Conservation (phyloP, 305 asterid genomes). For the Striga hermonthica region DNA sequence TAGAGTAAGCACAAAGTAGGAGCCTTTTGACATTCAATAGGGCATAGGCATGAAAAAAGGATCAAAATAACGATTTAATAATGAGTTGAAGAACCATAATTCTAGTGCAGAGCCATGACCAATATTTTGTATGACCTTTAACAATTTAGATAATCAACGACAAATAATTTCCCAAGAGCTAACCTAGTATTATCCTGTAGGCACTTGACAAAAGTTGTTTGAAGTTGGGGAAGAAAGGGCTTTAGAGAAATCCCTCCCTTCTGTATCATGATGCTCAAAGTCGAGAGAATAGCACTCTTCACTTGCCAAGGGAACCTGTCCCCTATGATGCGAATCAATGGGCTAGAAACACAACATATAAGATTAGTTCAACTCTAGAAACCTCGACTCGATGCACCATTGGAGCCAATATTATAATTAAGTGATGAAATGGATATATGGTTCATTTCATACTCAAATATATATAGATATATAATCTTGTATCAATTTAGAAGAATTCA, state of each 20-base stretch:
- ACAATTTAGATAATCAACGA: not conserved
- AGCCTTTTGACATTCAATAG: conserved; percentile 8
- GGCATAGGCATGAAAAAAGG: no score
- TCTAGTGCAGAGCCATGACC: no score
- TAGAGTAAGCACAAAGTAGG: conserved; percentile 31
- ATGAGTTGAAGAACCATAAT: no score
- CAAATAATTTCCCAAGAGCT: conserved; percentile 31
- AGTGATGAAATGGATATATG: conserved; percentile 9
- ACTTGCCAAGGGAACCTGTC: conserved; percentile 99
- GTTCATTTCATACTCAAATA: not conserved
- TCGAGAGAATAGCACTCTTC: conserved; percentile 92
- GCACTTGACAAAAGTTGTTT: conserved; percentile 93
- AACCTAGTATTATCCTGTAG: conserved; percentile 95
- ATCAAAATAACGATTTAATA: no score
- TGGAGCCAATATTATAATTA: conserved; percentile 11
- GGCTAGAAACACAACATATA: conserved; percentile 49
- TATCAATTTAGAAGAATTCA: not conserved
- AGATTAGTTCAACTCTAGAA: conserved; percentile 26
- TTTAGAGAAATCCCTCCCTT: conserved; percentile 90
- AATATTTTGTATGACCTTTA: no score
- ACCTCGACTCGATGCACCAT: conserved; percentile 13
- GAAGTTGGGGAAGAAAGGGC: conserved; percentile 99
- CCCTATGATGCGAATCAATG: conserved; percentile 93
- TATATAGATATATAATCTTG: not conserved
- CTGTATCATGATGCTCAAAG: conserved; percentile 83